Percentiles rank a stretch among this genome's conserved stretches.
These are phyloP conservation scores for Phytopythium delawarense DNA, from an alignment of 352 stramenopile genomes.

Conservation along the genomic window DNA sequence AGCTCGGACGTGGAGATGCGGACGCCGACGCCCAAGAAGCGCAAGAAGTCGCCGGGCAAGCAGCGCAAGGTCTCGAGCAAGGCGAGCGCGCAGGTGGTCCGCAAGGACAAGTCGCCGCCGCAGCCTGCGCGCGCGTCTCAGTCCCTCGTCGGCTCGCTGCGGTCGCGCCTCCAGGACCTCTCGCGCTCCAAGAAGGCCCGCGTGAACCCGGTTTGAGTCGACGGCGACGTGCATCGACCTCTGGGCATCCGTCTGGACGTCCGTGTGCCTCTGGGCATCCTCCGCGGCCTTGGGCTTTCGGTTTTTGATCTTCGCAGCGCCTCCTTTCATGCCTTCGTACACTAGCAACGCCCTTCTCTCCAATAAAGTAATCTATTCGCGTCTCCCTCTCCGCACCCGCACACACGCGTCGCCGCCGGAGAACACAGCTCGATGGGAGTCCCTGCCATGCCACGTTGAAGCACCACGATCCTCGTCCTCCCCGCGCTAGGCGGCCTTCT, in stretches of 20 bases:
- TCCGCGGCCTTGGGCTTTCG: not conserved
- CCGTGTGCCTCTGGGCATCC: not conserved
- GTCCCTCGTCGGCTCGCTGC: constrained; percentile 49
- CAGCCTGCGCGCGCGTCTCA: constrained; percentile 38
- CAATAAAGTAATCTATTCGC: constrained; percentile 8
- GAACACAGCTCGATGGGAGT: not conserved
- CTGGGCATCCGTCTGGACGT: not conserved
- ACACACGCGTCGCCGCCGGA: not conserved
- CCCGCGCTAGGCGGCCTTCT: constrained; percentile 2
- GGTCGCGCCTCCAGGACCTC: constrained; percentile 40
- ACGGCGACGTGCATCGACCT: not conserved
- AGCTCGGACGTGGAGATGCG: constrained; percentile 32
- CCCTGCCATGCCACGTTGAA: not conserved
- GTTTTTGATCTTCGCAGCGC: not conserved
- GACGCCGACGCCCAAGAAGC: constrained; percentile 28
- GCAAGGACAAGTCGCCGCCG: constrained; percentile 24
- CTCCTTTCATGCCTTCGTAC: not conserved
- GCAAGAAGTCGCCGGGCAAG: constrained; percentile 40
- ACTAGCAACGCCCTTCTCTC: not conserved
- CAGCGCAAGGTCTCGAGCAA: constrained; percentile 47
- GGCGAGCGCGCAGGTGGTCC: constrained; percentile 30
- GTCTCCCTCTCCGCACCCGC: not conserved
- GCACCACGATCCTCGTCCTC: too few relatives aligned
- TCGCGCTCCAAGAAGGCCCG: constrained; percentile 48
- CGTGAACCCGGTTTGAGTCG: constrained; percentile 35